phyloP scores from a whole-genome alignment of 352 stramenopile genomes.

The Pythium dissotocum region DNA sequence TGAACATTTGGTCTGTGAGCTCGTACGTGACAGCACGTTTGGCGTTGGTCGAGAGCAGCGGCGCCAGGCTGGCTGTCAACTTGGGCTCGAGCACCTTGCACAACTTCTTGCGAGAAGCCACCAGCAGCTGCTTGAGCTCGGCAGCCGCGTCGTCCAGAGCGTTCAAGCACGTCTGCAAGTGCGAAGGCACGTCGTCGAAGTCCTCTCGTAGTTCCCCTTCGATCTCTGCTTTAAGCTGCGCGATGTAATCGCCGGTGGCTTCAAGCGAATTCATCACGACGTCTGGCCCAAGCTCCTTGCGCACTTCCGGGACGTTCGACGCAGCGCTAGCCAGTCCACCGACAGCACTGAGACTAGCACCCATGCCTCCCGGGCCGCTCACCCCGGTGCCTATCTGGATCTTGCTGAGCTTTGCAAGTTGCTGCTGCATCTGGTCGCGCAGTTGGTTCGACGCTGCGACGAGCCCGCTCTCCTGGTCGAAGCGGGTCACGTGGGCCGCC shows the following conservation, averaged over 20 bases:
- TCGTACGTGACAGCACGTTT: conserved; percentile 71
- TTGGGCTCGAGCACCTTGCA: conserved; percentile 78
- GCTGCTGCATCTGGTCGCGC: conserved; percentile 85
- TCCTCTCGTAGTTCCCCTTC: conserved; percentile 65
- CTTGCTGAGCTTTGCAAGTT: conserved; percentile 87
- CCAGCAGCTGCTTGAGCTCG: conserved; percentile 72
- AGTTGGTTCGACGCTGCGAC: conserved; percentile 64
- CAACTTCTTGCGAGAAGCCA: conserved; percentile 70
- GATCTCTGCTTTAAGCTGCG: conserved; percentile 78
- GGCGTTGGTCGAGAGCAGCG: conserved; percentile 46
- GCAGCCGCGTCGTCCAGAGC: conserved; percentile 69
- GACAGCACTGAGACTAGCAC: conserved; percentile 7
- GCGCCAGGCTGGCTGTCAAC: conserved; percentile 49
- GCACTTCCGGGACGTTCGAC: conserved; percentile 33
- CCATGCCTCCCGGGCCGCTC: not conserved
- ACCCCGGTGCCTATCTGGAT: conserved; percentile 33
- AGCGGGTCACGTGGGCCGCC: conserved; percentile 50
- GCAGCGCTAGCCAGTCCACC: conserved; percentile 17
- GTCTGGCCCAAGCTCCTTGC: conserved; percentile 65
- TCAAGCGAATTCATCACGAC: conserved; percentile 87
- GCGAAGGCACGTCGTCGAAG: conserved; percentile 74
- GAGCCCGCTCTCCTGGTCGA: conserved; percentile 58
- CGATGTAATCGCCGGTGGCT: conserved; percentile 72
- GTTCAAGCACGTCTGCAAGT: conserved; percentile 71
- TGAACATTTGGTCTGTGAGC: conserved; percentile 85